A percentile compares a stretch with the other conserved stretches of the same genome.
Conservation (phyloP, 345 rosid genomes). For the Rhodomyrtus tomentosa region DNA sequence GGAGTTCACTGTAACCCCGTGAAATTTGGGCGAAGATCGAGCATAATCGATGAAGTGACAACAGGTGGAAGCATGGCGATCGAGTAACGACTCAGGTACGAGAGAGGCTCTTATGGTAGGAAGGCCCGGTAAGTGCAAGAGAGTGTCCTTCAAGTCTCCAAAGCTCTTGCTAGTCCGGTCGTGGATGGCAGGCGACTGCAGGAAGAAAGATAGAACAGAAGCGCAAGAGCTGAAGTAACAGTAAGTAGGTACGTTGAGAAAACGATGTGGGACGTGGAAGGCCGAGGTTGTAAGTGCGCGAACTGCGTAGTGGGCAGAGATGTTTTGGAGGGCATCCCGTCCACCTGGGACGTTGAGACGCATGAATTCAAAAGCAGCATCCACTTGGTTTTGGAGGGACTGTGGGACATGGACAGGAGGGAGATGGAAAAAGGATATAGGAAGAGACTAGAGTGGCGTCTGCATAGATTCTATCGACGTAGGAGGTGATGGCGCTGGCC, state of each 20-base stretch:
- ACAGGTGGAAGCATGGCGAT: slow-evolving; percentile 7
- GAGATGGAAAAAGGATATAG: slow-evolving; percentile 2
- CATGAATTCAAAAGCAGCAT: slow-evolving; percentile 2
- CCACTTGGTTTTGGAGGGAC: neutral
- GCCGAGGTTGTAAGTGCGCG: slow-evolving; percentile 1
- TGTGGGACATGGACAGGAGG: neutral
- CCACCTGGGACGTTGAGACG: neutral
- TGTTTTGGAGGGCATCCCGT: slow-evolving; percentile 1
- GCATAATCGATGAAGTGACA: neutral
- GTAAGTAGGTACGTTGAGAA: slow-evolving; percentile 9
- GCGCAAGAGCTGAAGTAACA: slow-evolving; percentile 18
- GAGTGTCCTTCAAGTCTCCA: neutral
- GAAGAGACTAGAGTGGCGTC: neutral
- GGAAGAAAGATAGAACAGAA: slow-evolving; percentile 6
- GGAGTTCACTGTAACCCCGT: slow-evolving; percentile 14
- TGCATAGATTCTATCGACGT: neutral
- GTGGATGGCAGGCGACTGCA: slow-evolving; percentile 13
- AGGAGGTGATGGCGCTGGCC: neutral
- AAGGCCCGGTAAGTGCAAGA: slow-evolving; percentile 12
- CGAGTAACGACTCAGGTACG: slow-evolving; percentile 13
- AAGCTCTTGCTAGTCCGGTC: slow-evolving; percentile 7
- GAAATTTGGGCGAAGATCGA: neutral
- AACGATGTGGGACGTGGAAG: neutral
- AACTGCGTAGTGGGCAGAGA: neutral
- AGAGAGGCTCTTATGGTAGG: slow-evolving; percentile 16